Base-by-base conservation (phyloP, 2,329 filamentous ascomycete genomes). In the Dactylonectria macrodidyma region DNA sequence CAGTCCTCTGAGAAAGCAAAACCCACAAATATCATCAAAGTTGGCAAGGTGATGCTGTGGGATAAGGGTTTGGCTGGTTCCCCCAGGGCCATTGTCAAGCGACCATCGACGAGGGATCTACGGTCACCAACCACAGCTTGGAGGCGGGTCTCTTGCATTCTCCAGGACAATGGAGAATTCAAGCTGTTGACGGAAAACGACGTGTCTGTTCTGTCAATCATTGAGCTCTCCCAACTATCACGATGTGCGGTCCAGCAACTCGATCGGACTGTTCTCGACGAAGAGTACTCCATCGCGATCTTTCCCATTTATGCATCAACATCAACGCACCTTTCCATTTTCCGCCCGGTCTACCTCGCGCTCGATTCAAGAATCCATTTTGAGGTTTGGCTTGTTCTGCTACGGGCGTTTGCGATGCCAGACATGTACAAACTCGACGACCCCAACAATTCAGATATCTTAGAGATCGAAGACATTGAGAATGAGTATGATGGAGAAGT, bases 141-240 rank as follows among this genome's bases (percentile, higher is more conserved):
- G 96, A 90, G 93, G 75, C 90, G 90, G 71, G 94, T 98, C 4
- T 98, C 95, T 34, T 98, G 95, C 80, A 97, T 96, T 19, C 85
- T 99, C 26, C 93, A 97, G 73, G 96, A 98, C 78, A 97, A 97
- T 75, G 96, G 96, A 65, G 94, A 97, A 77, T 92, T 99, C 78
- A 97, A 95, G 77, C 88, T 99, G 11, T 92, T 96, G 80, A 93
- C 93, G 1, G 95, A 98, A 75, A 91, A 93, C 62, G 95, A 97
- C 73, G 91, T 93, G 54, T 90, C 91, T 0, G 86, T 97, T 9
- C 86, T 98, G 16, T 93, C 93, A 33, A 89, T 95, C 54, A 92
- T 98, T 59, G 94, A 97, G 75, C 86, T 99, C 5, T 93, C 94
- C 12, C 94, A 97, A 75, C 86, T 99, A 8, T 96, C 95, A 19